phyloP scores from a whole-genome alignment of 352 stramenopile genomes.

The Phytophthora multivora region DNA sequence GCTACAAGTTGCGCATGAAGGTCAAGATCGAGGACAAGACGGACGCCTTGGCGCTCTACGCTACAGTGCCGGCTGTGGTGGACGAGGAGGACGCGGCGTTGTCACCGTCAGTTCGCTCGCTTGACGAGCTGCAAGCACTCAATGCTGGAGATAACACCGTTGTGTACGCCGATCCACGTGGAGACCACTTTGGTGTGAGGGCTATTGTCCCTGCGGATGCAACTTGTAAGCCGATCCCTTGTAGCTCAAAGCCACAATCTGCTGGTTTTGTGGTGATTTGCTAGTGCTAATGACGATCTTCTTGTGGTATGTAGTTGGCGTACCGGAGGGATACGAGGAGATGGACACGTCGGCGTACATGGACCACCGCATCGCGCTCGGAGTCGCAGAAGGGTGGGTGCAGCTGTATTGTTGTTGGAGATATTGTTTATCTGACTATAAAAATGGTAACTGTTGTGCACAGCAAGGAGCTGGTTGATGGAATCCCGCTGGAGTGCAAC shows the following conservation, averaged over 20 bases:
- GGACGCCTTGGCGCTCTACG: constrained; percentile 50
- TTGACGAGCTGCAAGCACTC: constrained; percentile 32
- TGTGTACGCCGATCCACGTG: constrained; percentile 67
- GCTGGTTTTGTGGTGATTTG: neutral
- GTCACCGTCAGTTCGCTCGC: constrained; percentile 8
- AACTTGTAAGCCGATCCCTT: constrained; percentile 47
- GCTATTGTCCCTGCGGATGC: constrained; percentile 50
- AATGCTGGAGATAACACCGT: constrained; percentile 47
- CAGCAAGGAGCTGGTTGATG: constrained; percentile 78
- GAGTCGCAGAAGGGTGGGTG: constrained; percentile 73
- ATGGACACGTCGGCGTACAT: constrained; percentile 53
- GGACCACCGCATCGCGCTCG: constrained; percentile 71
- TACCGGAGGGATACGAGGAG: constrained; percentile 48
- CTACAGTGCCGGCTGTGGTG: constrained; percentile 56
- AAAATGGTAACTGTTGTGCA: neutral
- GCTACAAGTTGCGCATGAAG: constrained; percentile 90
- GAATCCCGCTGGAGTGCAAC: constrained; percentile 93
- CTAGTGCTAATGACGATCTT: constrained; percentile 7
- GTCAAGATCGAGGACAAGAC: constrained; percentile 73
- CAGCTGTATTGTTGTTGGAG: neutral
- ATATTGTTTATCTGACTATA: constrained; percentile 10
- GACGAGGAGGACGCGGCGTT: constrained; percentile 33
- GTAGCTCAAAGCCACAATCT: too few relatives aligned
- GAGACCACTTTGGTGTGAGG: constrained; percentile 65
- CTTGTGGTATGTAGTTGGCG: constrained; percentile 49